Evolutionary conservation across 305 asterid genomes (phyloP), one percentile per base, ranked within the genome.

Genomic region (Solanum hybrid): DNA sequence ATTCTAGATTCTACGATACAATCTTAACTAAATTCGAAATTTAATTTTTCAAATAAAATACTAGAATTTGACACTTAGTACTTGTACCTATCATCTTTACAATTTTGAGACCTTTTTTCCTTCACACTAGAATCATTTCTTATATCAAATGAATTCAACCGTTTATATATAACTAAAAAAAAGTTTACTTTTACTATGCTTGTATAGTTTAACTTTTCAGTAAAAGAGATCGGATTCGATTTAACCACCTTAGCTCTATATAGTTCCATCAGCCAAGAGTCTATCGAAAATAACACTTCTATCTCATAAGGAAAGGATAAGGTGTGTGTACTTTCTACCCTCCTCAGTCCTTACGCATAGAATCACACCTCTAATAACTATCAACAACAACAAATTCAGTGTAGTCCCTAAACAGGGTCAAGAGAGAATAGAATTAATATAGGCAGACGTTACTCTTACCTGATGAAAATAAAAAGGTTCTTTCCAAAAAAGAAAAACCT

Each of bases 391-490:
- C 11, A 7, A 20, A 22, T 60, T 22, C 27, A 22, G 13, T 20
- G 3, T 64, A 64, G 72, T 64, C 6, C 26, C 27, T 64, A 64
- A 64, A 4, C 27, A 22, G 0, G 13, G 26, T 64, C 5, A 64
- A 2, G 1, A 22, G 13, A 64, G 3, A 7, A 17, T 56, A 56
- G 10, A 17, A 46, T 46, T 46, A 46, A 42, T 66, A n/a, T 66
- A 66, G 0, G 3, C 1, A 66, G 0, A n/a, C 3, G 6, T 66
- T 64, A 9, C 13, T 22, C 73, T 0, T 22, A 64, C 1, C 3
- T 22, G 1, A 22, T 64, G 12, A 64, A 64, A 64, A 64, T 64
- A 64, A 22, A 64, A 22, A 22, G 27, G 27, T 9, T 64, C 6
- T 22, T 64, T 64, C 1, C 3, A 9, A 9, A 64, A 22, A 8